Percentiles rank a stretch among this genome's conserved stretches.
Conservation (phyloP, 2,329 filamentous ascomycete species). For the Phaeosphaeriaceae sp. region DNA sequence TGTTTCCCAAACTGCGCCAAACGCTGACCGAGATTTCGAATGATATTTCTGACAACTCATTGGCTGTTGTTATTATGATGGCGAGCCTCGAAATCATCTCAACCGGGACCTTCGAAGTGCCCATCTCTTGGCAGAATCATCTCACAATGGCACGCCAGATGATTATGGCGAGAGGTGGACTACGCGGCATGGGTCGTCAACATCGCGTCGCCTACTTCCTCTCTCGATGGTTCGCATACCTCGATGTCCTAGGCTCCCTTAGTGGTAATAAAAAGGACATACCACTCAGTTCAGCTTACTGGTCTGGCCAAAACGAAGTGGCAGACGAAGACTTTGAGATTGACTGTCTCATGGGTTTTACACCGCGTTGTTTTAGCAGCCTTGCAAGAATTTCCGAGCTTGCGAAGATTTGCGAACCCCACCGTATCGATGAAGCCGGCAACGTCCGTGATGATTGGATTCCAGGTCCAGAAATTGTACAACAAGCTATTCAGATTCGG, state of each 20-base stretch:
- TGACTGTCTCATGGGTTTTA: slow-evolving; percentile 83
- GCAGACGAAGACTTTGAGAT: slow-evolving; percentile 71
- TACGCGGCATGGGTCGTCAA: slow-evolving; percentile 59
- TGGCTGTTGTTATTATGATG: slow-evolving; percentile 85
- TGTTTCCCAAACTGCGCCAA: slow-evolving; percentile 74
- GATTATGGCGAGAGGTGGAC: slow-evolving; percentile 70
- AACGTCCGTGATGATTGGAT: slow-evolving; percentile 63
- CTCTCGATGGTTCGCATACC: slow-evolving; percentile 81
- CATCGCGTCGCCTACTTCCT: slow-evolving; percentile 72
- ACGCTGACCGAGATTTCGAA: slow-evolving; percentile 62
- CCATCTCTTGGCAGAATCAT: slow-evolving; percentile 81
- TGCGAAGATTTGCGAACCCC: slow-evolving; percentile 70
- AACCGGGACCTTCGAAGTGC: slow-evolving; percentile 79
- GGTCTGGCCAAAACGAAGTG: slow-evolving; percentile 52
- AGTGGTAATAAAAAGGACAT: slow-evolving; percentile 60
- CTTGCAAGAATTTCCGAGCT: slow-evolving; percentile 75
- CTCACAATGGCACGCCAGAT: slow-evolving; percentile 77
- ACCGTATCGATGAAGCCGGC: slow-evolving; percentile 64
- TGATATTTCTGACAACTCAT: slow-evolving; percentile 70
- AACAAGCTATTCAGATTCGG: slow-evolving; percentile 66
- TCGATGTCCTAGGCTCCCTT: slow-evolving; percentile 78
- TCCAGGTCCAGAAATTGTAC: slow-evolving; percentile 61
- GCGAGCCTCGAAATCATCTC: slow-evolving; percentile 84
- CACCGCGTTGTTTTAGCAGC: slow-evolving; percentile 71
- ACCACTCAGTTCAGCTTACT: slow-evolving; percentile 52